Conservation (phyloP, 129 eudicot genomes). For the Chrysanthemum lavandulifolium region DNA sequence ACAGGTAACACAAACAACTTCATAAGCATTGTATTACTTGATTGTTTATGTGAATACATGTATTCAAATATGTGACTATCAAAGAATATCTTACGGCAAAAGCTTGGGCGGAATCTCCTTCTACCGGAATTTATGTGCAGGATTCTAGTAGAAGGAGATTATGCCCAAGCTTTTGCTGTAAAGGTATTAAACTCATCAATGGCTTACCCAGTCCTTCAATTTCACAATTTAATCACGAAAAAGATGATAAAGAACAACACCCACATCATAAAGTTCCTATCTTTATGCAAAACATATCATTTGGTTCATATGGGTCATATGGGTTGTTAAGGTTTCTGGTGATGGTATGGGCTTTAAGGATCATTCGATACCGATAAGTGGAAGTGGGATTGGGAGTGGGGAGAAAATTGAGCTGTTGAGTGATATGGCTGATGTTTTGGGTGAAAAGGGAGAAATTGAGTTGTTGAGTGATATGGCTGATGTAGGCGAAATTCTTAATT, state of each 20-base stretch:
- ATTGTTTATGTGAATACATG: too few species aligned
- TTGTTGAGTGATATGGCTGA: too few species aligned
- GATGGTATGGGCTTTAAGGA: conserved; percentile 29
- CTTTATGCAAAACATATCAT: conserved; percentile 32
- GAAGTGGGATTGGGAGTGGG: conserved; percentile 42
- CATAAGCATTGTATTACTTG: too few species aligned
- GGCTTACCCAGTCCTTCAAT: conserved; percentile 25
- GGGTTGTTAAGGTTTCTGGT: conserved; percentile 11
- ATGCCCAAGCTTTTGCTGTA: too few species aligned
- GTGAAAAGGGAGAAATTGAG: conserved; percentile 31
- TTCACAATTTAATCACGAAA: conserved; percentile 34
- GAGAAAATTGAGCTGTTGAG: conserved; percentile 40
- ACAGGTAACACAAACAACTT: too few species aligned
- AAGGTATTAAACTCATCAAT: too few species aligned
- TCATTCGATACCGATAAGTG: conserved; percentile 20
- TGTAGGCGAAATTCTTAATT: too few species aligned
- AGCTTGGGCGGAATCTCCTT: too few species aligned
- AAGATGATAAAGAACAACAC: conserved; percentile 32
- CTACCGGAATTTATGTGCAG: too few species aligned
- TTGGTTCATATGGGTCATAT: conserved; percentile 25
- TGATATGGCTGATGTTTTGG: conserved; percentile 43
- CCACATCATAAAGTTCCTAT: conserved; percentile 6
- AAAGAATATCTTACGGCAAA: too few species aligned
- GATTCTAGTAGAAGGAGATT: too few species aligned
- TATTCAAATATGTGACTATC: too few species aligned